A percentile compares a stretch with the other conserved stretches of the same genome.
phyloP scores from a whole-genome alignment of 2,329 filamentous ascomycete genomes.

The Exutisphaerella laricina region DNA sequence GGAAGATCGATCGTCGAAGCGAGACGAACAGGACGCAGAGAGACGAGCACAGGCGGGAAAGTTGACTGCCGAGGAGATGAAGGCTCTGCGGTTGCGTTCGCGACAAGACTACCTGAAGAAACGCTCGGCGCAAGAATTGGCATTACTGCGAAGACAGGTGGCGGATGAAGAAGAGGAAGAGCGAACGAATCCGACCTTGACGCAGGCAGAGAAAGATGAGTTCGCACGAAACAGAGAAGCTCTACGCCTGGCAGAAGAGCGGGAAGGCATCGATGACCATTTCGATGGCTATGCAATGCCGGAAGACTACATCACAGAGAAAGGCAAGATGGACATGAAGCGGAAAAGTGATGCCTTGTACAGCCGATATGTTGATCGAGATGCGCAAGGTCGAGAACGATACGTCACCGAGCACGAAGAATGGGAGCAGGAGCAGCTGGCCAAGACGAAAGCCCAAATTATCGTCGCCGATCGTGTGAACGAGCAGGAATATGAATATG shows the following conservation, averaged over 20 bases:
- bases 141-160: conserved; percentile 83
- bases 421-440: conserved; percentile 86
- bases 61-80: conserved; percentile 65
- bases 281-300: conserved; percentile 88
- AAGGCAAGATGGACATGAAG: conserved; percentile 79
- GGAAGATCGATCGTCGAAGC: conserved; percentile 49
- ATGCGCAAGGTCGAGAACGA: conserved; percentile 80
- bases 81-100: conserved; percentile 74
- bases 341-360: conserved; percentile 88
- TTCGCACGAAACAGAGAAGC: conserved; percentile 81
- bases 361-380: conserved; percentile 80
- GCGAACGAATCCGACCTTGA: conserved; percentile 66
- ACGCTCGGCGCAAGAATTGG: conserved; percentile 77
- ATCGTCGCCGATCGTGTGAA: conserved; percentile 67
- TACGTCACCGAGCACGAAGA: conserved; percentile 92
- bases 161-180: conserved; percentile 76
- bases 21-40: conserved; percentile 46
- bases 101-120: conserved; percentile 93
- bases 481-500: conserved; percentile 82
- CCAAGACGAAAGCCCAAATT: conserved; percentile 84
- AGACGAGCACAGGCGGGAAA: conserved; percentile 58
- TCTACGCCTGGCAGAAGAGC: conserved; percentile 57
- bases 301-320: conserved; percentile 91
- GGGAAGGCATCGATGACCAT: conserved; percentile 82
- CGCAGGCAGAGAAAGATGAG: conserved; percentile 73